These are phyloP conservation scores for Geosmithia putterillii DNA, from an alignment of 2,329 filamentous ascomycete genomes.

Conservation along the genomic window DNA sequence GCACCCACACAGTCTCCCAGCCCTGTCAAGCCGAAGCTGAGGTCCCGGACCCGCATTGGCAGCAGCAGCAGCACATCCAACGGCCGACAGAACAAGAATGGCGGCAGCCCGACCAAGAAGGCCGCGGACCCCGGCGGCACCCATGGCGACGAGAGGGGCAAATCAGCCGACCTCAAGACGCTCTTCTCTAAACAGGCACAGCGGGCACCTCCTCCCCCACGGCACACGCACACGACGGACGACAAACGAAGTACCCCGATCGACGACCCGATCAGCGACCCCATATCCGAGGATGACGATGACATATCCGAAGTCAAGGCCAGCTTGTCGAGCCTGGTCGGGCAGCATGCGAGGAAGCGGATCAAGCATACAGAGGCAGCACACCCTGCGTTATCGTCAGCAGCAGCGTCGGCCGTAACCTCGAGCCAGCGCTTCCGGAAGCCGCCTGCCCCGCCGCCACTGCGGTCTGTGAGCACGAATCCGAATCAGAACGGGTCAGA, in stretches of 20 bases:
- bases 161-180: conserved; percentile 42
- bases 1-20: conserved; percentile 26
- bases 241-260: conserved; percentile 16
- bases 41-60: conserved; percentile 1
- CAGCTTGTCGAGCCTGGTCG: conserved; percentile 40
- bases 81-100: conserved; percentile 11
- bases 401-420: conserved; percentile 6
- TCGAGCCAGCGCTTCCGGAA: conserved; percentile 41
- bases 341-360: conserved; percentile 42
- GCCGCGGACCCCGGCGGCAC: conserved; percentile 18
- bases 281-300: conserved; percentile 44
- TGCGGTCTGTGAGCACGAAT: conserved; percentile 7
- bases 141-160: conserved; percentile 36
- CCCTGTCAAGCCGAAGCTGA: conserved; percentile 20
- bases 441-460: conserved; percentile 15
- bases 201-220: conserved; percentile 21
- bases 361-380: conserved; percentile 22
- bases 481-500: conserved; percentile 14
- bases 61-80: conserved; percentile 9
- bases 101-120: conserved; percentile 25
- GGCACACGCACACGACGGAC: conserved; percentile 10
- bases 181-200: conserved; percentile 52
- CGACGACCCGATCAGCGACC: conserved; percentile 40
- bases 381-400: background rate
- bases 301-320: conserved; percentile 38